Conservation (phyloP, 2,329 filamentous ascomycete genomes). For the Arachnomyces sp. region DNA sequence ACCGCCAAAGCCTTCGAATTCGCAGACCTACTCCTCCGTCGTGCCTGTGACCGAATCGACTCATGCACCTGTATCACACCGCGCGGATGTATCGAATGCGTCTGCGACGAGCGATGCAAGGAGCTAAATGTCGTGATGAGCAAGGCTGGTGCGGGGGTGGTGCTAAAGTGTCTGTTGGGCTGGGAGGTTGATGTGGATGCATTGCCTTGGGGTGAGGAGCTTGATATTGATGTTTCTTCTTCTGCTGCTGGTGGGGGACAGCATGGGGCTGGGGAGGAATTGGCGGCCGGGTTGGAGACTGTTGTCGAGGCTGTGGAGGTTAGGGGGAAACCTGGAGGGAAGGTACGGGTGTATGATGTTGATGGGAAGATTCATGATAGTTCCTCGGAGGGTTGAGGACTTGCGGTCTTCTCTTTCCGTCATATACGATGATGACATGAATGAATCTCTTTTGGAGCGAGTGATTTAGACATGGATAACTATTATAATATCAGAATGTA, state of each 20-base stretch:
- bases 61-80: slow-evolving; percentile 58
- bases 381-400: too few relatives aligned
- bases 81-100: slow-evolving; percentile 82
- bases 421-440: too few relatives aligned
- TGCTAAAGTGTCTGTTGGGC: slow-evolving; percentile 67
- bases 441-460: too few relatives aligned
- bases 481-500: too few relatives aligned
- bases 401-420: too few relatives aligned
- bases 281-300: slow-evolving; percentile 70
- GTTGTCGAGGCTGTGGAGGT: slow-evolving; percentile 66
- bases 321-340: slow-evolving; percentile 21
- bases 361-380: slow-evolving; percentile 3
- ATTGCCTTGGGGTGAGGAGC: slow-evolving; percentile 77
- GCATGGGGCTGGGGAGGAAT: slow-evolving; percentile 67
- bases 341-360: slow-evolving; percentile 20
- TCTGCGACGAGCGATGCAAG: slow-evolving; percentile 74
- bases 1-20: slow-evolving; percentile 92
- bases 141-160: slow-evolving; percentile 76
- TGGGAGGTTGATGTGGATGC: slow-evolving; percentile 71
- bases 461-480: too few relatives aligned
- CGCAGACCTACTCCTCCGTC: slow-evolving; percentile 65
- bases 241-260: slow-evolving; percentile 48
- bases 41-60: slow-evolving; percentile 69
- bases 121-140: slow-evolving; percentile 88
- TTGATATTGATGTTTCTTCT: slow-evolving; percentile 43